Conservation (phyloP, 106 monocot species). For the Acorus calamus region DNA sequence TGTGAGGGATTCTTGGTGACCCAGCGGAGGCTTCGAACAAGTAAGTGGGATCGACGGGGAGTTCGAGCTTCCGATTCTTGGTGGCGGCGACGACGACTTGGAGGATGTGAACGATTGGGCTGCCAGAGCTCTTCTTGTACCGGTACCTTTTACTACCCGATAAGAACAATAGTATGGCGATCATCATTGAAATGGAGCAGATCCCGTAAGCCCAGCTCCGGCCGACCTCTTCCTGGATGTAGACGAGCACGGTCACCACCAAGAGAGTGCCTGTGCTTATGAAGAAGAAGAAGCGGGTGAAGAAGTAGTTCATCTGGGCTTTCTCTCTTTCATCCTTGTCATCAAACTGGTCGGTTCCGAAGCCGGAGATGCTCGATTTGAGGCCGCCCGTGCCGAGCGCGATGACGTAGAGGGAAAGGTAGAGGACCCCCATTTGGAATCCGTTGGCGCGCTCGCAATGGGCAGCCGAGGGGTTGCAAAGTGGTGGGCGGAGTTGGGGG, state of each 20-base stretch:
- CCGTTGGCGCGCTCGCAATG: constrained; percentile 26
- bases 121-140: constrained; percentile 47
- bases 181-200: constrained; percentile 49
- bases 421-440: constrained; percentile 37
- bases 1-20: constrained; percentile 33
- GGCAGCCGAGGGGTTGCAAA: constrained; percentile 11
- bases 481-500: constrained; percentile 46
- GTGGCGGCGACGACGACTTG: constrained; percentile 43
- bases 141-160: constrained; percentile 54
- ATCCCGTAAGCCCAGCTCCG: constrained; percentile 73
- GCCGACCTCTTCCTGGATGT: constrained; percentile 63
- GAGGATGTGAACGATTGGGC: constrained; percentile 56
- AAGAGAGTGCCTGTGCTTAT: constrained; percentile 60
- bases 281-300: constrained; percentile 67
- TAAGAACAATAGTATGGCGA: constrained; percentile 33
- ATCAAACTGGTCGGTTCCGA: constrained; percentile 77
- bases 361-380: constrained; percentile 68
- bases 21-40: constrained; percentile 37
- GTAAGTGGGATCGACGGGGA: constrained; percentile 2
- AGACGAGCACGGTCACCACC: constrained; percentile 58
- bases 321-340: constrained; percentile 49
- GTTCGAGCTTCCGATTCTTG: constrained; percentile 33
- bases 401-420: constrained; percentile 51
- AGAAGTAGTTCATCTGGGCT: constrained; percentile 52
- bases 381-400: constrained; percentile 63